Evolutionary conservation across 441 rosid species (phyloP).

Genomic region (Hypseocharis bilobata): DNA sequence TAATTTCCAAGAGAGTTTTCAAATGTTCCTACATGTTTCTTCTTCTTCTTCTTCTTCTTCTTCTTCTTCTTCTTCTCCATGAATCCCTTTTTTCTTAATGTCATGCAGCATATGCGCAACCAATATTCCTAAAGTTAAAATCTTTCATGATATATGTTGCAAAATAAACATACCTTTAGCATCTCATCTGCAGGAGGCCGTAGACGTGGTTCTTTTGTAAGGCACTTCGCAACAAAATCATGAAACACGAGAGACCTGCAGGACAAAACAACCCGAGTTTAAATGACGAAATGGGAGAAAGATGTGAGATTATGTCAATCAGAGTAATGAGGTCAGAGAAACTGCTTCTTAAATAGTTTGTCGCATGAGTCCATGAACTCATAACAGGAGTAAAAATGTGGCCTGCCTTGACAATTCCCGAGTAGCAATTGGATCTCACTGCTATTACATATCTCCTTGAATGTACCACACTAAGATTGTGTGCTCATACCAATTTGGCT

Average conservation of each 20-base stretch:
- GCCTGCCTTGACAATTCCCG: no score
- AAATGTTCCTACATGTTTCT: no score
- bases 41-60: no score
- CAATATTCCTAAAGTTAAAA: not conserved
- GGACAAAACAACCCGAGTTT: slow-evolving; percentile 16
- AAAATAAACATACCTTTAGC: slow-evolving; percentile 56
- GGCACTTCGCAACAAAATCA: slow-evolving; percentile 96
- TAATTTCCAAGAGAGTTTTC: not conserved
- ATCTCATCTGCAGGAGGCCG: slow-evolving; percentile 96
- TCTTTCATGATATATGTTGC: slow-evolving; percentile 6
- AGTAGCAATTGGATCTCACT: no score
- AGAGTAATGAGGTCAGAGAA: not conserved
- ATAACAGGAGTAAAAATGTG: no score
- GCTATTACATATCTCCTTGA: no score
- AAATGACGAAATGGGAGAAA: slow-evolving; percentile 4
- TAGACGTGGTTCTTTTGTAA: slow-evolving; percentile 87
- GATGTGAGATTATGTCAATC: not conserved
- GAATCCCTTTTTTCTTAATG: no score
- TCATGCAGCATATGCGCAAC: slow-evolving; percentile 1
- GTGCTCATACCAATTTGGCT: no score
- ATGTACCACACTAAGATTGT: no score
- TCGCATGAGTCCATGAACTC: no score
- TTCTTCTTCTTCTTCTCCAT: no score
- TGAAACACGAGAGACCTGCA: slow-evolving; percentile 95
- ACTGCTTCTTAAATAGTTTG: no score